Evolutionary conservation across 2,329 filamentous ascomycete species (phyloP).

Genomic region (Clarireedia homoeocarpa): DNA sequence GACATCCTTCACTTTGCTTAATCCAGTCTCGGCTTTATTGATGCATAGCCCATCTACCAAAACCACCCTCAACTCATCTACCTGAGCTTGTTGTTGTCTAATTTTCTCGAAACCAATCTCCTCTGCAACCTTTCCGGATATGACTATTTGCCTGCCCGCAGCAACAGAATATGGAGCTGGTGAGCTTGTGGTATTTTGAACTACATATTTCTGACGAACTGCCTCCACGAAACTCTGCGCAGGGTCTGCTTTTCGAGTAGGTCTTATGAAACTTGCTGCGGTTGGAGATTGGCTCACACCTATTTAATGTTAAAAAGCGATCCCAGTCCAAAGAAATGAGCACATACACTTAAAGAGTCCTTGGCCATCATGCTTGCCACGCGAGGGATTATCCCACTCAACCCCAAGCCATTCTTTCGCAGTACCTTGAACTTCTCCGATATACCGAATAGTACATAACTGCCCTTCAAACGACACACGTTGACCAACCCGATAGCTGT

Average conservation of each 20-base stretch:
- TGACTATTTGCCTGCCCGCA: constrained; percentile 49
- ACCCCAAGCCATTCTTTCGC: constrained; percentile 71
- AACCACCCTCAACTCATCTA: constrained; percentile 71
- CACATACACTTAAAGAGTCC: constrained; percentile 75
- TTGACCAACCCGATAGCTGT: constrained; percentile 51
- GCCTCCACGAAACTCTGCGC: constrained; percentile 71
- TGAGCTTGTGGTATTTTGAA: constrained; percentile 12
- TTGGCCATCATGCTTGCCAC: constrained; percentile 86
- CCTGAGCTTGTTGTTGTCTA: constrained; percentile 64
- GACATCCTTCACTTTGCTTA: constrained; percentile 39
- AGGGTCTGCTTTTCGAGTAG: constrained; percentile 60
- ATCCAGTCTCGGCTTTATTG: constrained; percentile 29
- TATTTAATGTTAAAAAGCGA: constrained; percentile 24
- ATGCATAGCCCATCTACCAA: constrained; percentile 74
- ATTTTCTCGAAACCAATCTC: constrained; percentile 96
- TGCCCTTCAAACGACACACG: constrained; percentile 72
- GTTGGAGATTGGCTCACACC: constrained; percentile 55
- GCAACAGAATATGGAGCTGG: constrained; percentile 16
- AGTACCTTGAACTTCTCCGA: constrained; percentile 69
- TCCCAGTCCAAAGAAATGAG: background rate
- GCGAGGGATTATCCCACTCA: constrained; percentile 84
- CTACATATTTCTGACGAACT: constrained; percentile 71
- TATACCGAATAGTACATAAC: constrained; percentile 77
- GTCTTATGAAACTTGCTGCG: constrained; percentile 80
- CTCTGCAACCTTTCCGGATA: constrained; percentile 77